These are phyloP conservation scores for Tulasnella sp. DNA, from an alignment of 768 basidiomycete species.

Conservation along the genomic window DNA sequence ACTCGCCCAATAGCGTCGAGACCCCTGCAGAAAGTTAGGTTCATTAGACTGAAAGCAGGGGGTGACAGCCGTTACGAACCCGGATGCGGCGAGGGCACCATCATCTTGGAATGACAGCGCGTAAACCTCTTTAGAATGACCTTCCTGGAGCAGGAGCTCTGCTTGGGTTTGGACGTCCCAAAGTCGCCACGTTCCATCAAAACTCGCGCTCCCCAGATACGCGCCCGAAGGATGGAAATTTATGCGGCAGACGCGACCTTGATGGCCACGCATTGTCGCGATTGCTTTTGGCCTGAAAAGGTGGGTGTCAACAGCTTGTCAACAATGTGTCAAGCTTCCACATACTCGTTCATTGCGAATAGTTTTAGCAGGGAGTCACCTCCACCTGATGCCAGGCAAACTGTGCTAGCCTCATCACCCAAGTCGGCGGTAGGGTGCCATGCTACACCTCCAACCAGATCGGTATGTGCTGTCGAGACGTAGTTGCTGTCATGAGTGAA, in stretches of 20 bases:
- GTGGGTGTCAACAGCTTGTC: neutral
- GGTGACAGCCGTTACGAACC: constrained; percentile 55
- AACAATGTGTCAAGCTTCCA: neutral
- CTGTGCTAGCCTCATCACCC: constrained; percentile 58
- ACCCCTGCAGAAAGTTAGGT: constrained; percentile 57
- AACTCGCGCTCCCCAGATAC: constrained; percentile 92
- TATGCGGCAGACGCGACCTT: constrained; percentile 87
- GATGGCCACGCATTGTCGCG: constrained; percentile 85
- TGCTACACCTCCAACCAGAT: constrained; percentile 92
- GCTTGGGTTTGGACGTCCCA: constrained; percentile 88
- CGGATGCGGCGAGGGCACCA: constrained; percentile 89
- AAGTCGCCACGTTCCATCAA: constrained; percentile 95
- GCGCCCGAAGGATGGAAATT: constrained; percentile 96
- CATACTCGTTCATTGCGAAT: constrained; percentile 85
- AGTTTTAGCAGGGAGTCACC: constrained; percentile 84
- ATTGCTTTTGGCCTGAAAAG: constrained; percentile 75
- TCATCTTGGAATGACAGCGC: constrained; percentile 95
- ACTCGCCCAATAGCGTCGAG: constrained; percentile 96
- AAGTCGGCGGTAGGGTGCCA: constrained; percentile 97
- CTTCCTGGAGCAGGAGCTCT: constrained; percentile 90
- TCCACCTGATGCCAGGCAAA: constrained; percentile 90
- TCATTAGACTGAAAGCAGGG: constrained; percentile 17
- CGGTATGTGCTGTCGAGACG: constrained; percentile 67
- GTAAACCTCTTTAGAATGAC: constrained; percentile 97
- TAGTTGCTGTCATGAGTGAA: constrained; percentile 30